These are phyloP conservation scores for Dalbergia oliveri DNA, from an alignment of 306 rosid genomes.

Conservation along the genomic window DNA sequence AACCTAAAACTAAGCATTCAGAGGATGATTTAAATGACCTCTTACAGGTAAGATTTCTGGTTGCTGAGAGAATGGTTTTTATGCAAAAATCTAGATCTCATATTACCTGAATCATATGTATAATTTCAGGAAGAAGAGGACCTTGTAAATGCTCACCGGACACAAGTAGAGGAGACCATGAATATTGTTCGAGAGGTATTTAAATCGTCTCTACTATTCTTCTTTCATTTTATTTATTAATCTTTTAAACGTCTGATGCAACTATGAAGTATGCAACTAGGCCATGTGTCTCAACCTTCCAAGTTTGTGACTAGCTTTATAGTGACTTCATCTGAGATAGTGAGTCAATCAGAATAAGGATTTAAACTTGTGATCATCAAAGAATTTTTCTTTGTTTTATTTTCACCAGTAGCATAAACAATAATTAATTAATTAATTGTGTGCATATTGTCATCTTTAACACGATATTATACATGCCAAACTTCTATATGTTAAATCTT, in stretches of 20 bases:
- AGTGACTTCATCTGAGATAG: too few species aligned
- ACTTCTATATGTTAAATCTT: slow-evolving; percentile 28
- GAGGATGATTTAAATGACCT: slow-evolving; percentile 90
- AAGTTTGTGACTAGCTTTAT: neutral
- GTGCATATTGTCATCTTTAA: neutral
- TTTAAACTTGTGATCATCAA: too few species aligned
- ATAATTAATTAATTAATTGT: neutral
- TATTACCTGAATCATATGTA: slow-evolving; percentile 35
- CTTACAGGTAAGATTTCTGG: slow-evolving; percentile 71
- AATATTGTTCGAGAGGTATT: slow-evolving; percentile 93
- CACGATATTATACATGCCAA: neutral
- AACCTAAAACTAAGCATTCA: slow-evolving; percentile 60
- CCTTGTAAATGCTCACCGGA: slow-evolving; percentile 96
- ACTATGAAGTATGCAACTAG: neutral
- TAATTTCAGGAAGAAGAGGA: slow-evolving; percentile 94
- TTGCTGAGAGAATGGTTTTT: slow-evolving; percentile 23
- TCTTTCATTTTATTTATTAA: slow-evolving; percentile 14
- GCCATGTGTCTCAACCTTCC: neutral
- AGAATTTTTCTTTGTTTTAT: too few species aligned
- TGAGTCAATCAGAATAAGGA: too few species aligned
- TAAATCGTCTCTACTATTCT: slow-evolving; percentile 30
- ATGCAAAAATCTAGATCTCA: neutral
- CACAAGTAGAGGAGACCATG: slow-evolving; percentile 98
- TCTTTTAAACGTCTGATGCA: neutral
- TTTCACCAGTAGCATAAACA: neutral